phyloP scores from a whole-genome alignment of 305 asterid species.

The Lippia alba region DNA sequence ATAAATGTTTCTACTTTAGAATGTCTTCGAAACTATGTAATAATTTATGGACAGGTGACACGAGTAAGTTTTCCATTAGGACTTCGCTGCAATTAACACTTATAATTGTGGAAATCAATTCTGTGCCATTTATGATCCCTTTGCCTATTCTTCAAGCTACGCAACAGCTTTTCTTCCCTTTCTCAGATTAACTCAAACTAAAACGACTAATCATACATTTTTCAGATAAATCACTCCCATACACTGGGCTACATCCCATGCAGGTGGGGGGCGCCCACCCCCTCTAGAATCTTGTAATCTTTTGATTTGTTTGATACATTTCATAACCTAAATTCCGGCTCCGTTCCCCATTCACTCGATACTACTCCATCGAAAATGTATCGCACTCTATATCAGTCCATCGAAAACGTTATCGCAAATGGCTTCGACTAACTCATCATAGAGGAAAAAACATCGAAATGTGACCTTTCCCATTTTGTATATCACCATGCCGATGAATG shows the following conservation, averaged over 20 bases:
- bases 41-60: conserved; percentile 8
- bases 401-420: too few relatives aligned
- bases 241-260: too few relatives aligned
- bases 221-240: neutral
- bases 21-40: neutral
- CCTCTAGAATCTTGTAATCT: too few relatives aligned
- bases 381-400: too few relatives aligned
- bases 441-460: too few relatives aligned
- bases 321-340: too few relatives aligned
- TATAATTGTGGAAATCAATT: conserved; percentile 1
- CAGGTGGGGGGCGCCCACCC: too few relatives aligned
- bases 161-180: conserved; percentile 7
- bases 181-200: neutral
- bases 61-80: neutral
- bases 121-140: neutral
- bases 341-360: too few relatives aligned
- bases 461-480: neutral
- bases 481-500: neutral
- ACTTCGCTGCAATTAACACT: neutral
- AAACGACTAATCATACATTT: neutral
- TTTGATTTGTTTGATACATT: too few relatives aligned
- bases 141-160: conserved; percentile 37
- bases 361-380: too few relatives aligned
- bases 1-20: too few relatives aligned
- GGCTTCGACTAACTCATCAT: too few relatives aligned